These are phyloP conservation scores for Rhodotorula sp. DNA, from an alignment of 1,284 basidiomycete species.

Conservation along the genomic window DNA sequence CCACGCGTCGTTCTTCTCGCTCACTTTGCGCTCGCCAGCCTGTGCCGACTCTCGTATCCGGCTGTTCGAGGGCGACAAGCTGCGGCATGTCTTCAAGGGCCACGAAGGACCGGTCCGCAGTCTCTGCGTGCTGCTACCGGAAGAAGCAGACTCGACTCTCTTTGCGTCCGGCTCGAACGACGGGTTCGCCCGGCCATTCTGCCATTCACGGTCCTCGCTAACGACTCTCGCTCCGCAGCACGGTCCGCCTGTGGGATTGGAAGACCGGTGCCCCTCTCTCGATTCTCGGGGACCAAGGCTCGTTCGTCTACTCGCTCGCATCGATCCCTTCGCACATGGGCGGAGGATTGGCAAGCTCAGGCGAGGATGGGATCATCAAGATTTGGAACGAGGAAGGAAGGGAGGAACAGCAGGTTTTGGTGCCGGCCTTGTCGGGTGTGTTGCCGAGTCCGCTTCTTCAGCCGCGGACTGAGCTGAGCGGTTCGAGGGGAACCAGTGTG, in stretches of 20 bases:
- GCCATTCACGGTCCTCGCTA: not conserved
- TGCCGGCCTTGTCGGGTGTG: constrained; percentile 72
- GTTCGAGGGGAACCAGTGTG: constrained; percentile 61
- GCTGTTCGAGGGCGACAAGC: constrained; percentile 62
- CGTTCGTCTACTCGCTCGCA: constrained; percentile 88
- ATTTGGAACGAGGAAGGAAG: constrained; percentile 82
- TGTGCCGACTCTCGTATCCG: constrained; percentile 94
- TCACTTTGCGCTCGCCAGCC: constrained; percentile 54
- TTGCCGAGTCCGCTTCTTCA: not conserved
- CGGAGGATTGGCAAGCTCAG: constrained; percentile 75
- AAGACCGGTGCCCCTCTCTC: constrained; percentile 67
- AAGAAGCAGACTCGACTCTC: constrained; percentile 57
- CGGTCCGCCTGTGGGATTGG: constrained; percentile 86
- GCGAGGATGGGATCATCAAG: constrained; percentile 90
- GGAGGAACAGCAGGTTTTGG: constrained; percentile 77
- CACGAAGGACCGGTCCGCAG: constrained; percentile 89
- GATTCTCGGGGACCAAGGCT: constrained; percentile 84
- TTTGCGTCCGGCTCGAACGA: constrained; percentile 97
- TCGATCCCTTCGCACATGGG: constrained; percentile 59
- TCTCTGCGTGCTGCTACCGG: constrained; percentile 57
- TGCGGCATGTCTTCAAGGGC: constrained; percentile 60
- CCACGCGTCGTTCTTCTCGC: constrained; percentile 31
- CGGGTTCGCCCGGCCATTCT: constrained; percentile 57
- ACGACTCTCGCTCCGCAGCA: constrained; percentile 54
- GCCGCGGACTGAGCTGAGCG: not conserved